Conservation (phyloP, 2,329 filamentous ascomycete species). For the Magnaporthiopsis incrustans region DNA sequence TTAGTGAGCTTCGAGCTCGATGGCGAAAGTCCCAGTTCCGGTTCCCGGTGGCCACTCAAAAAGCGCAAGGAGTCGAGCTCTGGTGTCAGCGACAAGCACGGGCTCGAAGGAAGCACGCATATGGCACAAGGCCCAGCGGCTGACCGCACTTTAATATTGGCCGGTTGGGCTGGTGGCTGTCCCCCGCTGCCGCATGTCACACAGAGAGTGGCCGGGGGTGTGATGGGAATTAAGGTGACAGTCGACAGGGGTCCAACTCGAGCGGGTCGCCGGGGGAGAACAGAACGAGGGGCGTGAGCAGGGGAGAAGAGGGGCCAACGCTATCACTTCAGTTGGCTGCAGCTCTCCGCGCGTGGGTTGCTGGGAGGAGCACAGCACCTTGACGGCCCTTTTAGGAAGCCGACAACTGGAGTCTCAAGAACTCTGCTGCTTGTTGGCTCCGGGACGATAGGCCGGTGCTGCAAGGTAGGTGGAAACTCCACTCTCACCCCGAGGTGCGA, state of each 20-base stretch:
- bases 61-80: neutral
- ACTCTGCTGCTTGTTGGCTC: neutral
- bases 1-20: neutral
- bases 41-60: neutral
- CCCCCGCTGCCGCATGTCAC: constrained; percentile 30
- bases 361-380: neutral
- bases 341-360: neutral
- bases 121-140: constrained; percentile 30
- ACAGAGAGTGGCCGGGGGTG: constrained; percentile 3
- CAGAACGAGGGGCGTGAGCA: neutral
- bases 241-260: constrained; percentile 1
- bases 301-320: neutral
- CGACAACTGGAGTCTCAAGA: neutral
- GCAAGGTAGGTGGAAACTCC: neutral
- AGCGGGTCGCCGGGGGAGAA: neutral
- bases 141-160: constrained; percentile 47
- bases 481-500: neutral
- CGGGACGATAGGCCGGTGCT: neutral
- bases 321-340: neutral
- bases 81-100: neutral
- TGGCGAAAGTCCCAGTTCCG: neutral
- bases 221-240: constrained; percentile 1
- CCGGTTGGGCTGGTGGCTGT: constrained; percentile 29
- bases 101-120: constrained; percentile 7
- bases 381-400: neutral